These are phyloP conservation scores for Hanseniaspora occidentalis DNA, from an alignment of 805 yeast species.

Conservation along the genomic window DNA sequence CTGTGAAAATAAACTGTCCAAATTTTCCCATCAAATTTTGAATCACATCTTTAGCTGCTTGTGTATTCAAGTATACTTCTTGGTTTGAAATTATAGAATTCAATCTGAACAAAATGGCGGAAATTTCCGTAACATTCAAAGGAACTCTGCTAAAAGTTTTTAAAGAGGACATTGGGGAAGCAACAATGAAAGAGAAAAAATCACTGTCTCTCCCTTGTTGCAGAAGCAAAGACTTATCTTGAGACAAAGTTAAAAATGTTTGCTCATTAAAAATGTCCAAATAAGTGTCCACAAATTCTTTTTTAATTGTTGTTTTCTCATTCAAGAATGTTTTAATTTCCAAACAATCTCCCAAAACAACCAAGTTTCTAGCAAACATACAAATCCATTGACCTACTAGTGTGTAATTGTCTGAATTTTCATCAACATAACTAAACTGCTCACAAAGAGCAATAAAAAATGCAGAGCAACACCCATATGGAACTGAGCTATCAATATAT, in stretches of 20 bases:
- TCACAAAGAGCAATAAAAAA: slow-evolving; percentile 48
- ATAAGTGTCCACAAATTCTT: slow-evolving; percentile 6
- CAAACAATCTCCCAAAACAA: slow-evolving; percentile 47
- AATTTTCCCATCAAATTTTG: not conserved
- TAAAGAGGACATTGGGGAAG: slow-evolving; percentile 21
- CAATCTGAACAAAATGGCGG: slow-evolving; percentile 32
- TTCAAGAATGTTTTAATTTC: not conserved
- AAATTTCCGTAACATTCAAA: slow-evolving; percentile 34
- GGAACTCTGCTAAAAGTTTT: slow-evolving; percentile 26
- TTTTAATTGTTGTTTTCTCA: not conserved
- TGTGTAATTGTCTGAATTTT: slow-evolving; percentile 11
- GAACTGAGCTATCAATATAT: slow-evolving; percentile 50
- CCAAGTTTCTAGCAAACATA: slow-evolving; percentile 33
- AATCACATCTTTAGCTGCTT: not conserved
- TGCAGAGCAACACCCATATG: slow-evolving; percentile 36
- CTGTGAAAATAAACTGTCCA: not conserved
- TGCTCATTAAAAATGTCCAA: slow-evolving; percentile 15
- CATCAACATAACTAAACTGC: slow-evolving; percentile 48
- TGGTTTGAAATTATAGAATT: slow-evolving; percentile 7
- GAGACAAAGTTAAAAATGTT: slow-evolving; percentile 5
- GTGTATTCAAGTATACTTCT: not conserved
- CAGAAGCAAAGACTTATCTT: slow-evolving; percentile 11
- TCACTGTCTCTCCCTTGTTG: slow-evolving; percentile 13
- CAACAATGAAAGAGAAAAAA: slow-evolving; percentile 26
- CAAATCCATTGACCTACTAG: slow-evolving; percentile 36